phyloP scores from a whole-genome alignment of 1,284 basidiomycete genomes.

The Sanghuangporus weigelae region DNA sequence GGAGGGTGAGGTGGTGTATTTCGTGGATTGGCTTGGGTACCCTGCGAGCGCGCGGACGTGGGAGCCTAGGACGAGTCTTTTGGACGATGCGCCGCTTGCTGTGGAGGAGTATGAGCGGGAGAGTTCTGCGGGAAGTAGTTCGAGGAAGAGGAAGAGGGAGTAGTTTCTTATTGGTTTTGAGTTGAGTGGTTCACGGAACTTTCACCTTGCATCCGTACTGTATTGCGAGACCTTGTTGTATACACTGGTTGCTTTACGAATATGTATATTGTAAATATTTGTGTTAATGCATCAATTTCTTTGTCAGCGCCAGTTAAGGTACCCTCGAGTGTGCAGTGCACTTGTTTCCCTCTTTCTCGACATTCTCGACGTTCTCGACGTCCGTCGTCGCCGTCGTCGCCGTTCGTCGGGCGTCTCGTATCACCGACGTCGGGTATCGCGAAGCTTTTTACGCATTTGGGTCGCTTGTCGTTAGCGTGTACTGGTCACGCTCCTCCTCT shows the following conservation, averaged over 20 bases:
- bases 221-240: too few species aligned
- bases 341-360: neutral
- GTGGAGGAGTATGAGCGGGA: constrained; percentile 33
- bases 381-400: neutral
- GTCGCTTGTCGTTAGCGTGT: constrained; percentile 1
- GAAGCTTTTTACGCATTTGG: neutral
- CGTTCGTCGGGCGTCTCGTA: neutral
- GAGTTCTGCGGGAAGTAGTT: neutral
- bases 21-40: constrained; percentile 61
- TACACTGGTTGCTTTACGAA: too few species aligned
- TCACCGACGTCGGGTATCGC: neutral
- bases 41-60: constrained; percentile 52
- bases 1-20: constrained; percentile 16
- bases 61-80: constrained; percentile 46
- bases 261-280: too few species aligned
- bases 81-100: constrained; percentile 39
- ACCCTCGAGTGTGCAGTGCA: too few species aligned
- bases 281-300: too few species aligned
- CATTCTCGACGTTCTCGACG: neutral
- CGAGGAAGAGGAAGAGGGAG: neutral
- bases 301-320: too few species aligned
- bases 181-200: neutral
- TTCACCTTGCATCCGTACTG: too few species aligned
- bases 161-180: neutral
- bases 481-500: neutral